phyloP scores from a whole-genome alignment of 2,329 filamentous ascomycete species.

The Graphium sp. region DNA sequence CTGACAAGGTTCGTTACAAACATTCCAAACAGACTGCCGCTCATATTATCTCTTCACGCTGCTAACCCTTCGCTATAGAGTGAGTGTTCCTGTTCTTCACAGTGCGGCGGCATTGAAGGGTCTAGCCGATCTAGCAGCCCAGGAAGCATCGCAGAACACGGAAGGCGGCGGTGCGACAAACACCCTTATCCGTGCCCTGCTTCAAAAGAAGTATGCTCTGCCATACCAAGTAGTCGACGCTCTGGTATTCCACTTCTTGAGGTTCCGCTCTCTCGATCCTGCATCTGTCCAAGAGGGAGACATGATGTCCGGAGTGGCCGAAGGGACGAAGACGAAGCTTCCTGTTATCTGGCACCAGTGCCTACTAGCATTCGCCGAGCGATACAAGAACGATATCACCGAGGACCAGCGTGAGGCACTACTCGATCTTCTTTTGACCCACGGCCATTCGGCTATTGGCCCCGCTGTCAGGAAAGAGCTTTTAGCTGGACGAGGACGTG shows the following conservation, averaged over 20 bases:
- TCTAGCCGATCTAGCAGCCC: slow-evolving; percentile 84
- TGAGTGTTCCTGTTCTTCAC: slow-evolving; percentile 79
- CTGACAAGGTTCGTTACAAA: slow-evolving; percentile 69
- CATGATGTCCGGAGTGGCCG: slow-evolving; percentile 28
- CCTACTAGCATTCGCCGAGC: slow-evolving; percentile 77
- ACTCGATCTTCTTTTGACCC: slow-evolving; percentile 67
- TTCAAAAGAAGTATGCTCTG: slow-evolving; percentile 94
- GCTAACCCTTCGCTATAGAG: no score
- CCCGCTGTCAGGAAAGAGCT: slow-evolving; percentile 83
- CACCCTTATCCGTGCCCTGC: slow-evolving; percentile 79
- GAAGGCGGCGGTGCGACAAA: slow-evolving; percentile 87
- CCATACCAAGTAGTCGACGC: slow-evolving; percentile 91
- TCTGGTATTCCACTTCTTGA: slow-evolving; percentile 83
- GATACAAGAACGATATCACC: slow-evolving; percentile 91
- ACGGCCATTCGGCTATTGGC: slow-evolving; percentile 77
- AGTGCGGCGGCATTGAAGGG: slow-evolving; percentile 83
- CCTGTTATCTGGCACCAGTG: slow-evolving; percentile 96
- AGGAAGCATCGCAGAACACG: slow-evolving; percentile 66
- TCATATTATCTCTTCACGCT: no score
- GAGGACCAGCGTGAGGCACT: slow-evolving; percentile 88
- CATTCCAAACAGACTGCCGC: no score
- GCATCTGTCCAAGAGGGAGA: slow-evolving; percentile 33
- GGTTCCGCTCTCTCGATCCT: slow-evolving; percentile 60
- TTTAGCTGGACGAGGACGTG: slow-evolving; percentile 72
- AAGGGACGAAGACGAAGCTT: slow-evolving; percentile 42